phyloP scores from a whole-genome alignment of 495 filamentous ascomycete species.

The Aspergillus taichungensis region DNA sequence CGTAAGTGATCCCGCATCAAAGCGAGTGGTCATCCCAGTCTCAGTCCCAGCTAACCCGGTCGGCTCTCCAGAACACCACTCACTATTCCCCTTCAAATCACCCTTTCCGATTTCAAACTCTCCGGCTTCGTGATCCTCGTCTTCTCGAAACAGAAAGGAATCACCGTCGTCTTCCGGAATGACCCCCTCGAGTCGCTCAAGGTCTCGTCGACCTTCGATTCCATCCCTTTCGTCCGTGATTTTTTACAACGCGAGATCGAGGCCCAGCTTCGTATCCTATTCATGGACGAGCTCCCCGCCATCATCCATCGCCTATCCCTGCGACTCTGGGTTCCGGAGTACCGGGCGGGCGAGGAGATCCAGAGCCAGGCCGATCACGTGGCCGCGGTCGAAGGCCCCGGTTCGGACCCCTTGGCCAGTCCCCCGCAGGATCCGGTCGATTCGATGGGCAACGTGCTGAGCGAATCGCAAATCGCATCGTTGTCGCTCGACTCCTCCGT shows the following conservation, averaged over 20 bases:
- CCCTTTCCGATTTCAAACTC: conserved; percentile 90
- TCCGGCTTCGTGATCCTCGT: conserved; percentile 96
- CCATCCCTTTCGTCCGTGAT: conserved; percentile 94
- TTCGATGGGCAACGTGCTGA: conserved; percentile 63
- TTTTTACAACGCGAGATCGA: conserved; percentile 97
- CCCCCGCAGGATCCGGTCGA: conserved; percentile 73
- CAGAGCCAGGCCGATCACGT: conserved; percentile 19
- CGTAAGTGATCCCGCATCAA: conserved; percentile 35
- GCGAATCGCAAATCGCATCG: conserved; percentile 62
- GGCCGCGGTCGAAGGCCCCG: conserved; percentile 31
- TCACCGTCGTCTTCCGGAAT: conserved; percentile 95
- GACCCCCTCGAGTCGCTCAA: conserved; percentile 96
- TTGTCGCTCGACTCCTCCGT: conserved; percentile 66
- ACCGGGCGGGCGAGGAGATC: conserved; percentile 54
- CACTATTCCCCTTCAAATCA: conserved; percentile 94
- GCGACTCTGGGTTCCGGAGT: conserved; percentile 82
- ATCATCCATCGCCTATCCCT: conserved; percentile 92
- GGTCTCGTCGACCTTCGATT: conserved; percentile 97
- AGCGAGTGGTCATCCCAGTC: not conserved
- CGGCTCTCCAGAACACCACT: conserved; percentile 51
- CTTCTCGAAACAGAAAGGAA: conserved; percentile 92
- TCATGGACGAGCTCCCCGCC: conserved; percentile 95
- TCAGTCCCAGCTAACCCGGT: conserved; percentile 7
- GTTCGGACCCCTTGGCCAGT: conserved; percentile 69
- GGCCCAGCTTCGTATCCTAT: conserved; percentile 78